Percentiles rank a stretch among this genome's conserved stretches.
Conservation (phyloP, 176 grass and related monocot species). For the Olyra latifolia region DNA sequence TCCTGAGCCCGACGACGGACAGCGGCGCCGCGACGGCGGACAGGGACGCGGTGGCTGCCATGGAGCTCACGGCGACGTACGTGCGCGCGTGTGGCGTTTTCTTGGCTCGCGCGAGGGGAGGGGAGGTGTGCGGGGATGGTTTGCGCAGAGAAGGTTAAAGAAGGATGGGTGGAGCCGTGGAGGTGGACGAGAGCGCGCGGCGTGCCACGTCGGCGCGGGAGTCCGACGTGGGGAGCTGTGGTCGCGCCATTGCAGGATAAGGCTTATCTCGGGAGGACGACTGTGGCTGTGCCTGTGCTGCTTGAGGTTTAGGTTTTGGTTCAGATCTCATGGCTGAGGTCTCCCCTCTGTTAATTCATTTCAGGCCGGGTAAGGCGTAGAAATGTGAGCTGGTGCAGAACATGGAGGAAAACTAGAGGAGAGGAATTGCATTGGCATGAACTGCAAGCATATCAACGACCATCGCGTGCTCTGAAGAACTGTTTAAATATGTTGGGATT, state of each 20-base stretch:
- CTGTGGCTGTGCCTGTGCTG: conserved; percentile 14
- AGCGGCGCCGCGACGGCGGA: conserved; percentile 35
- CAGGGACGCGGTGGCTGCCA: conserved; percentile 49
- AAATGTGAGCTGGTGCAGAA: background rate
- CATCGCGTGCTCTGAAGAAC: too few relatives aligned
- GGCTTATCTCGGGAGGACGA: conserved; percentile 38
- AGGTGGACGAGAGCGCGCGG: background rate
- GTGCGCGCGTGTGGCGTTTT: background rate
- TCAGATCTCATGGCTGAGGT: background rate
- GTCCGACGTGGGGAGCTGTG: conserved; percentile 45
- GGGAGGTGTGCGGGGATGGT: background rate
- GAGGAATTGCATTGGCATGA: background rate
- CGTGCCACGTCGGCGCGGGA: conserved; percentile 35
- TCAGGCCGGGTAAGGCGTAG: background rate
- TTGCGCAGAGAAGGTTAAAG: conserved; percentile 41
- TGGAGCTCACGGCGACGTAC: background rate
- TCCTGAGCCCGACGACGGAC: conserved; percentile 38
- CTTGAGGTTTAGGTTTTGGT: conserved; percentile 25
- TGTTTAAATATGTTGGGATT: too few relatives aligned
- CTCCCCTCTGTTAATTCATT: background rate
- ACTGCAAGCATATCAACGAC: too few relatives aligned
- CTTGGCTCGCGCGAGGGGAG: background rate
- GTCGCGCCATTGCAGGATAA: conserved; percentile 47
- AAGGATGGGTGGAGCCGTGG: conserved; percentile 37
- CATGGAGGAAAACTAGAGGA: background rate